Base-by-base conservation (phyloP, 2,329 filamentous ascomycete genomes). In the Neurospora crassa region DNA sequence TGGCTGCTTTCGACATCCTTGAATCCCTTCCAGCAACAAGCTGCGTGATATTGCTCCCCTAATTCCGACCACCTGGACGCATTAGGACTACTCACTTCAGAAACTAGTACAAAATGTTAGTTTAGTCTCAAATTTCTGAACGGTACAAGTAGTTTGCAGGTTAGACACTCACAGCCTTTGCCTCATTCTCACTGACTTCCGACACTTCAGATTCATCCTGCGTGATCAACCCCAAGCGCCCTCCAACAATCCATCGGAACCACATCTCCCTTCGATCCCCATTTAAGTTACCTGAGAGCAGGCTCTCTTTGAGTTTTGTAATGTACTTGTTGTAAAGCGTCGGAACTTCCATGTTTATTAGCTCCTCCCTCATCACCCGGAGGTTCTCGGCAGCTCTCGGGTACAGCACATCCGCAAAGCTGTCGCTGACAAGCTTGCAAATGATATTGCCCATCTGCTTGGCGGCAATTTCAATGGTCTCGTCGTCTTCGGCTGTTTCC, bases 241-340 rank as follows among this genome's bases (percentile, higher is more conserved):
- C 87, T 72, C 84, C 87, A 75, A 90, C 86, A 34, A 97, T 82
- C 75, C 87, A 84, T 83, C 88, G 74, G 59, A 73, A 92, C 94
- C 94, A 97, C 82, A 97, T 89, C 77, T 96, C 93, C 74, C 87
- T 87, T 70, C 93, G 84, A 76, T 96, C 91, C 0, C 93, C 94
- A 45, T 90, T 89, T 2, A 97, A 81, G 75, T 91, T 86, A 0
- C 89, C 91, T 0, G 84, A 86, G 8, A 94, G 79, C 0, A 97
- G 79, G 71, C 89, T 89, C 74, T 84, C 84, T 83, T 97, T 98
- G 76, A 98, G 80, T 42, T 86, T 85, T 53, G 80, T 83, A 59
- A 96, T 77, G 74, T 94, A 92, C 0, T 86, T 83, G 78, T 98
- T 97, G 80, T 92, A 99, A 40, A 92, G 76, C 0, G 79, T 86